phyloP scores from a whole-genome alignment of 2,329 filamentous ascomycete species.

The Pyrenophora seminiperda region DNA sequence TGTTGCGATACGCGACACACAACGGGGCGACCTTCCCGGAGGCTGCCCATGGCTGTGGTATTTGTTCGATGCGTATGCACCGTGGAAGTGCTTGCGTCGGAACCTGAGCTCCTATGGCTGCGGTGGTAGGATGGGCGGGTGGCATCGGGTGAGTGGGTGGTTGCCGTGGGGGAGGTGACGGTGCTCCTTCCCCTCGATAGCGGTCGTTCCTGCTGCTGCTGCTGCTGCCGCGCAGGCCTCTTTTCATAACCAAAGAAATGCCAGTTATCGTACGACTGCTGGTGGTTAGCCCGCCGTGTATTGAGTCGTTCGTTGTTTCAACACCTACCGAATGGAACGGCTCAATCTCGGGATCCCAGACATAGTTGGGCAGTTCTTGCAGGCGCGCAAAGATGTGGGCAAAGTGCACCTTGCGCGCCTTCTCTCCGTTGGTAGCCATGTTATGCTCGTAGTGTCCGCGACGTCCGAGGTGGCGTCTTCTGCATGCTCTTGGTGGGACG shows the following conservation, averaged over 20 bases:
- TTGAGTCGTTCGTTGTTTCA: neutral
- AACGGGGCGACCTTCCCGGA: conserved; percentile 58
- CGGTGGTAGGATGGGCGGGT: conserved; percentile 33
- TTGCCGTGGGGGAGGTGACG: conserved; percentile 29
- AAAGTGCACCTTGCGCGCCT: conserved; percentile 32
- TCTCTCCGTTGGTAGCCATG: conserved; percentile 15
- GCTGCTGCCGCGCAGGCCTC: conserved; percentile 10
- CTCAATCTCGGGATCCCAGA: conserved; percentile 48
- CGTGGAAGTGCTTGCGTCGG: conserved; percentile 45
- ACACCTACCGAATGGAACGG: conserved; percentile 55
- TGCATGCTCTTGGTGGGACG: conserved; percentile 16
- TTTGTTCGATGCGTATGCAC: conserved; percentile 56
- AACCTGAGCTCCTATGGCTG: conserved; percentile 44
- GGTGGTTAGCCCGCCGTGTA: conserved; percentile 21
- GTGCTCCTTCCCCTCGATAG: conserved; percentile 35
- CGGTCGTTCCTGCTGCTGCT: conserved; percentile 23
- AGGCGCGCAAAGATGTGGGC: conserved; percentile 44
- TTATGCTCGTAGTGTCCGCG: conserved; percentile 20
- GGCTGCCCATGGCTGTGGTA: conserved; percentile 53
- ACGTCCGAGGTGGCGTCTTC: neutral
- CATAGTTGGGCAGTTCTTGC: conserved; percentile 47
- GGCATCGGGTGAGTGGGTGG: conserved; percentile 37
- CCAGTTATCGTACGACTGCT: conserved; percentile 85
- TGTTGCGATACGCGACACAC: conserved; percentile 84
- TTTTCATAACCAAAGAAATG: conserved; percentile 53